Evolutionary conservation across 306 rosid species (phyloP).

Genomic region (Rosa chinensis): DNA sequence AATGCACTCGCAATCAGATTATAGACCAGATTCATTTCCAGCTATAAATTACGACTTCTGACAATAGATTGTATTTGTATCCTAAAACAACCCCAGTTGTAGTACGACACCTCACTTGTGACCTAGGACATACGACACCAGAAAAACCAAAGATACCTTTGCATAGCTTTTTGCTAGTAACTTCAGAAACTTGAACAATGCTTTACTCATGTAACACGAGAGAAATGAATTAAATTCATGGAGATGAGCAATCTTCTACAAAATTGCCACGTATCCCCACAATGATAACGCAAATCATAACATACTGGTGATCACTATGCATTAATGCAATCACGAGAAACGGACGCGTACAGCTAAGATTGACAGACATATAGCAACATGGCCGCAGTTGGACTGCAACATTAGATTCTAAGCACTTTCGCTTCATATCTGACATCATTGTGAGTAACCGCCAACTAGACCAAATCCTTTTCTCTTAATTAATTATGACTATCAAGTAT

Average conservation of each 20-base stretch:
- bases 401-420: background rate
- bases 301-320: background rate
- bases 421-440: background rate
- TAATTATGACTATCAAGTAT: background rate
- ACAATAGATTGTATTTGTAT: background rate
- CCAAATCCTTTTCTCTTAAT: background rate
- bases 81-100: background rate
- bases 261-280: background rate
- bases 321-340: background rate
- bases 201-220: background rate
- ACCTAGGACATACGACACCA: background rate
- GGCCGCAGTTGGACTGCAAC: background rate
- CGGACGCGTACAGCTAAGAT: background rate
- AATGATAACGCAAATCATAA: constrained; percentile 1
- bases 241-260: background rate
- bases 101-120: background rate
- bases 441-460: background rate
- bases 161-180: background rate
- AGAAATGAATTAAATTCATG: background rate
- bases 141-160: background rate
- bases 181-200: background rate
- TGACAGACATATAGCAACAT: background rate
- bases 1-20: background rate
- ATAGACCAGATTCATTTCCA: background rate
- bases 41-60: background rate